These are phyloP conservation scores for Porcisia deanei DNA, from an alignment of 208 protist genomes.

Conservation along the genomic window DNA sequence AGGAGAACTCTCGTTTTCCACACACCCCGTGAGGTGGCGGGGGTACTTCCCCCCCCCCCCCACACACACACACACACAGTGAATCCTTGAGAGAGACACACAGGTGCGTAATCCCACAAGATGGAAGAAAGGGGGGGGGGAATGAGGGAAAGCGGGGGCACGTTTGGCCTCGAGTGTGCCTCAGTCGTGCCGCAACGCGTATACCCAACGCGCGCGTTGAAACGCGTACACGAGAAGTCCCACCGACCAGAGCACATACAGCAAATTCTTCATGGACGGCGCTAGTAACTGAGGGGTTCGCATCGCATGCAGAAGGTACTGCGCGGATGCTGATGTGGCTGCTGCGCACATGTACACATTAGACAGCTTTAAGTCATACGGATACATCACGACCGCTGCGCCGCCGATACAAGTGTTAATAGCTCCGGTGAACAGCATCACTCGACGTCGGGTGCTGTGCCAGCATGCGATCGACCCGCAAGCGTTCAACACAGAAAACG, in stretches of 20 bases:
- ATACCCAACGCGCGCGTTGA: slow-evolving; percentile 58
- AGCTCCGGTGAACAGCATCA: slow-evolving; percentile 69
- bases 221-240: slow-evolving; percentile 57
- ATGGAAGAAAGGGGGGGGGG: neutral
- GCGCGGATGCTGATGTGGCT: slow-evolving; percentile 48
- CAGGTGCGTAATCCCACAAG: neutral
- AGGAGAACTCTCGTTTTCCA: neutral
- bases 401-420: slow-evolving; percentile 67
- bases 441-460: slow-evolving; percentile 54
- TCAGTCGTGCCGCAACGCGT: slow-evolving; percentile 64
- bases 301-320: slow-evolving; percentile 69
- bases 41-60: too few species aligned
- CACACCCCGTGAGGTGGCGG: too few species aligned
- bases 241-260: slow-evolving; percentile 55
- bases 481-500: slow-evolving; percentile 71
- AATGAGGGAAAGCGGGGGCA: neutral
- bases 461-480: slow-evolving; percentile 60
- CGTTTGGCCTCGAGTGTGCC: neutral
- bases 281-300: slow-evolving; percentile 50
- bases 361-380: slow-evolving; percentile 57
- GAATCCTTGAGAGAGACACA: too few species aligned
- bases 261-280: slow-evolving; percentile 31
- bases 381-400: slow-evolving; percentile 42
- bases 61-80: too few species aligned
- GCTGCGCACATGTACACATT: slow-evolving; percentile 60